phyloP scores from a whole-genome alignment of 805 yeast species.

The Wickerhamiella alocasiicola region DNA sequence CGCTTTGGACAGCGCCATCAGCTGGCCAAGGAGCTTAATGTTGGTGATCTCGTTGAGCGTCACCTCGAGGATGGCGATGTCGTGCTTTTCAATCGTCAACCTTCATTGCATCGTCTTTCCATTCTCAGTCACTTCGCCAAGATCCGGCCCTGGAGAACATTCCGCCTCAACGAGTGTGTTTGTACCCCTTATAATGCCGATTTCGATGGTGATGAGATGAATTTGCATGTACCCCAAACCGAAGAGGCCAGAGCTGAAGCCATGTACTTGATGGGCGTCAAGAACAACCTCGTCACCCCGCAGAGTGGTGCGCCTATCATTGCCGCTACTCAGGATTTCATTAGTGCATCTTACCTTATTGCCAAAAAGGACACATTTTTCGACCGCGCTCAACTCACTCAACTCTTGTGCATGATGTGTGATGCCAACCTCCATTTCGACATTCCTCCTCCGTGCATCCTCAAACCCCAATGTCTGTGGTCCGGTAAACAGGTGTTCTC shows the following conservation, averaged over 20 bases:
- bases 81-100: constrained; percentile 93
- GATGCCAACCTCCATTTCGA: constrained; percentile 84
- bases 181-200: constrained; percentile 99
- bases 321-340: constrained; percentile 99
- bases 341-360: constrained; percentile 87
- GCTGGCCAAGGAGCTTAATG: constrained; percentile 59
- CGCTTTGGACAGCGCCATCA: constrained; percentile 76
- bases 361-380: constrained; percentile 89
- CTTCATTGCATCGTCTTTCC: constrained; percentile 88
- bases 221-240: constrained; percentile 95
- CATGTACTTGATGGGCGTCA: constrained; percentile 96
- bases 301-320: constrained; percentile 97
- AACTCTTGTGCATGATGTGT: constrained; percentile 86
- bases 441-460: constrained; percentile 86
- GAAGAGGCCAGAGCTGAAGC: constrained; percentile 99
- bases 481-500: constrained; percentile 96
- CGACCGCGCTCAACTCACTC: constrained; percentile 74
- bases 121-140: constrained; percentile 93
- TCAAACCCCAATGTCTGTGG: constrained; percentile 85
- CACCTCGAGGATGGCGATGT: constrained; percentile 96
- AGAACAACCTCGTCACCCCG: constrained; percentile 86
- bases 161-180: constrained; percentile 94
- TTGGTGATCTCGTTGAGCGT: constrained; percentile 92
- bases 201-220: constrained; percentile 99
- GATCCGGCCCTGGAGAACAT: constrained; percentile 95